Conservation (phyloP, 2,329 filamentous ascomycete species). For the Aureobasidium musti region DNA sequence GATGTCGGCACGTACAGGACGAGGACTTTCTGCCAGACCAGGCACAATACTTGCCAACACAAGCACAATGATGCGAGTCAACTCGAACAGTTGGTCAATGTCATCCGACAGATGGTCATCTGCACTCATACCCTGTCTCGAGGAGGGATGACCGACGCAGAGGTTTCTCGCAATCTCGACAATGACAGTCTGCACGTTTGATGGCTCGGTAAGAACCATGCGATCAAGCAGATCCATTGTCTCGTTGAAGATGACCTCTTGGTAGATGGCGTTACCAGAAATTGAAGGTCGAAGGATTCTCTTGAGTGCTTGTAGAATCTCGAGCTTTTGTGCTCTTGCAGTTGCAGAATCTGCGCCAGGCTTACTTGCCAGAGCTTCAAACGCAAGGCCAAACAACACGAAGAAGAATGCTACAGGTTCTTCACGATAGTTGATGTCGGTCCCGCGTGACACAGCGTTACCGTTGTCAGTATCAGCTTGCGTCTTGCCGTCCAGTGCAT, state of each 20-base stretch:
- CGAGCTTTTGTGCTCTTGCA: constrained; percentile 54
- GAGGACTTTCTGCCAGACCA: constrained; percentile 65
- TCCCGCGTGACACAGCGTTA: constrained; percentile 27
- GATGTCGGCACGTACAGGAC: constrained; percentile 53
- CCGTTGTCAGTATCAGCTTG: constrained; percentile 39
- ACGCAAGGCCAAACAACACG: constrained; percentile 92
- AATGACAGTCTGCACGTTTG: constrained; percentile 87
- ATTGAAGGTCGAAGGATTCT: constrained; percentile 94
- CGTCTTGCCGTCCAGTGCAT: constrained; percentile 84
- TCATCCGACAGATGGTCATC: constrained; percentile 88
- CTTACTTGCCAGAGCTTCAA: constrained; percentile 88
- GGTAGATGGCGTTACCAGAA: constrained; percentile 93
- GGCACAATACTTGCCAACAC: constrained; percentile 86
- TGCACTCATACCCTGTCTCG: constrained; percentile 62
- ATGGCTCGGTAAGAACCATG: constrained; percentile 84
- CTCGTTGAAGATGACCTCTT: constrained; percentile 93
- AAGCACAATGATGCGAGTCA: constrained; percentile 93
- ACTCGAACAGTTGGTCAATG: constrained; percentile 95
- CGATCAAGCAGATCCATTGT: constrained; percentile 95
- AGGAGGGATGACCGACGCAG: constrained; percentile 88
- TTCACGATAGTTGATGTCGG: constrained; percentile 95
- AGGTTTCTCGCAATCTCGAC: constrained; percentile 90
- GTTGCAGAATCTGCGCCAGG: constrained; percentile 56
- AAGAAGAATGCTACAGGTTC: constrained; percentile 99
- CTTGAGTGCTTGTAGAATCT: constrained; percentile 86